A percentile compares a stretch with the other conserved stretches of the same genome.
Conservation (phyloP, 2,329 filamentous ascomycete species). For the Pyricularia sp. region DNA sequence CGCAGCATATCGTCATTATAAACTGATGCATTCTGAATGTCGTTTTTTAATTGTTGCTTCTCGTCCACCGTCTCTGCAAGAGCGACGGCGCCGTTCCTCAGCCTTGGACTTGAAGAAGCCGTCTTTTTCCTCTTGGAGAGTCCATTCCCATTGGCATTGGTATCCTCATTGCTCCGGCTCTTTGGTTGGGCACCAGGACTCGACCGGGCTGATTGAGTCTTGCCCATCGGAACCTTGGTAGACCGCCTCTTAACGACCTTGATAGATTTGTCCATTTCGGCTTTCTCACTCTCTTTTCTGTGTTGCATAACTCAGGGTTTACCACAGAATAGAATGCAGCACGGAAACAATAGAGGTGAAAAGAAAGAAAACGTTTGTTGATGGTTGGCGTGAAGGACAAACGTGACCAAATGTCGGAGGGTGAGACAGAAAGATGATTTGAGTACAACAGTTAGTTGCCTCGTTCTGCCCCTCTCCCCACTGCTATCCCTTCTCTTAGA, state of each 20-base stretch:
- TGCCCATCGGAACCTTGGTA: not conserved
- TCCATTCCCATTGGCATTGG: not conserved
- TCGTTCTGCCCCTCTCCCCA: not conserved
- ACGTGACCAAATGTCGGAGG: not conserved
- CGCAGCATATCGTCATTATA: slow-evolving; percentile 2
- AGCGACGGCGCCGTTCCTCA: not conserved
- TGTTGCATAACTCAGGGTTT: not conserved
- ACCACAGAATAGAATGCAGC: not conserved
- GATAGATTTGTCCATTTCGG: not conserved
- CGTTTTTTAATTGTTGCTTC: slow-evolving; percentile 7
- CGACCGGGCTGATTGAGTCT: not conserved
- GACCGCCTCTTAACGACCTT: not conserved
- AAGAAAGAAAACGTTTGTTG: not conserved
- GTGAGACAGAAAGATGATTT: not conserved
- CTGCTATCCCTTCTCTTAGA: not conserved
- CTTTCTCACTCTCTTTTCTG: not conserved
- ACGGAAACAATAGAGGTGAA: not conserved
- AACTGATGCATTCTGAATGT: slow-evolving; percentile 5
- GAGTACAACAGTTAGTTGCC: not conserved
- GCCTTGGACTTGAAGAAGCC: not conserved
- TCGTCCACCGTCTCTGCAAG: slow-evolving; percentile 8
- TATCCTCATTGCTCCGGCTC: not conserved
- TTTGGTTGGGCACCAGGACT: not conserved
- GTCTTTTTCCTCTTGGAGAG: slow-evolving; percentile 2
- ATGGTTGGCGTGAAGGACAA: not conserved